Base-by-base conservation (phyloP, 495 filamentous ascomycete genomes). In the Trichocladium antarcticum region DNA sequence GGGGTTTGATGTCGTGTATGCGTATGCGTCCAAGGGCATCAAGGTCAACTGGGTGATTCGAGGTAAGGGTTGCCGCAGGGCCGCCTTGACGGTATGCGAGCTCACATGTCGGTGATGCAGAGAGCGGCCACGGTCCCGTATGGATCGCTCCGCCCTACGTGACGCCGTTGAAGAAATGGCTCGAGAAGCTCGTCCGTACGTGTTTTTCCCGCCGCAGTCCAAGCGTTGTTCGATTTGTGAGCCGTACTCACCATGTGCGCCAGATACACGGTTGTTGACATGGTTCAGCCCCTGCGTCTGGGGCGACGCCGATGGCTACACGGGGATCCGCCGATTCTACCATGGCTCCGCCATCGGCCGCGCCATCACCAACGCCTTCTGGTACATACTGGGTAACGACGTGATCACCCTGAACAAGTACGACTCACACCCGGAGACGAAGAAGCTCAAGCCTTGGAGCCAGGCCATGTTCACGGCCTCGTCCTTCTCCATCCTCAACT, bases 1-100 rank as follows among this genome's bases (percentile, higher is more conserved):
- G 4, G 84, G 76, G 1, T 88, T 77, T 72, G 88, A 93, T 69
- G 78, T 78, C 2, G 85, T 79, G 0, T 88, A 88, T 55, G 70
- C 74, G 3, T 83, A 79, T 56, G 82, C 78, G 1, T 71, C 74
- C 0, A 68, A 73, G 1, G 85, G 83, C 2, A 69, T 82, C 41
- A 66, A 78, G 27, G 83, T 94, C 2, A 73, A 87, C 52, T 87
- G 80, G 85, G 68, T 94, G 22, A 88, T 95, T 50, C 75, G 89
- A 48, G 67, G 72, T 74, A 55, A 22, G 66, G 43, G 7, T 15
- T 37, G n/a, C 12, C 14, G 27, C 36, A 20, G 16, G 4, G 4
- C 8, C 17, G 17, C n/a, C n/a, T 16, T 21, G 6, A 24, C 17
- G 1, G 44, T 49, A 34, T 49, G 39, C 29, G n/a, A 44, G 28